Evolutionary conservation across 208 protist genomes (phyloP).

Genomic region (Trypanosoma cruzi): DNA sequence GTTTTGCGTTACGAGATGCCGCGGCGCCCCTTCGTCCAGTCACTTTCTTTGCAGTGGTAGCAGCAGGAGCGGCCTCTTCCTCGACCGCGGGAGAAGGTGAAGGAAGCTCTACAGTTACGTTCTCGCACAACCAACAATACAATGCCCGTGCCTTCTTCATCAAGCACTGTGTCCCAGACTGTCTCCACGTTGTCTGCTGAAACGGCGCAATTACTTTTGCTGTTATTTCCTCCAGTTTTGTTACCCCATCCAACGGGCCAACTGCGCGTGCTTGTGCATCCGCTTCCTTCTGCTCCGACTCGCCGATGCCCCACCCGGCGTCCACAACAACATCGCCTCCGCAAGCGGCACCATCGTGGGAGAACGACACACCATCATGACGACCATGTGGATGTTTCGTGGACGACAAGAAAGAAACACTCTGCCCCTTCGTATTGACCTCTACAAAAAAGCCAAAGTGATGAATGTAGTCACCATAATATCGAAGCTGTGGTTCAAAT

Average conservation of each 20-base stretch:
- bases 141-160: constrained; percentile 61
- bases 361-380: neutral
- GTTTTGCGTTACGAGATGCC: constrained; percentile 15
- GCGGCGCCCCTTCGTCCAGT: constrained; percentile 7
- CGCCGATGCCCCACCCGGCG: constrained; percentile 52
- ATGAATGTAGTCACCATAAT: constrained; percentile 81
- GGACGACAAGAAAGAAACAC: neutral
- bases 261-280: constrained; percentile 36
- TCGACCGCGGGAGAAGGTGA: neutral
- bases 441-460: constrained; percentile 88
- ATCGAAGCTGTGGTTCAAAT: constrained; percentile 48
- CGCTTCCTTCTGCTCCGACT: constrained; percentile 38
- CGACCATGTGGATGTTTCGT: neutral
- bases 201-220: constrained; percentile 41
- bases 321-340: constrained; percentile 26
- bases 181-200: constrained; percentile 57
- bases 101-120: constrained; percentile 39
- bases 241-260: constrained; percentile 25
- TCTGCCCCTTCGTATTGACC: constrained; percentile 26
- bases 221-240: constrained; percentile 26
- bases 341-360: neutral
- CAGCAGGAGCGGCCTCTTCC: constrained; percentile 4
- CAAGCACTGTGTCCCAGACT: constrained; percentile 52
- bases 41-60: constrained; percentile 16
- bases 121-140: constrained; percentile 68